phyloP scores from a whole-genome alignment of 257 asterid genomes.

The Voacanga thouarsii region DNA sequence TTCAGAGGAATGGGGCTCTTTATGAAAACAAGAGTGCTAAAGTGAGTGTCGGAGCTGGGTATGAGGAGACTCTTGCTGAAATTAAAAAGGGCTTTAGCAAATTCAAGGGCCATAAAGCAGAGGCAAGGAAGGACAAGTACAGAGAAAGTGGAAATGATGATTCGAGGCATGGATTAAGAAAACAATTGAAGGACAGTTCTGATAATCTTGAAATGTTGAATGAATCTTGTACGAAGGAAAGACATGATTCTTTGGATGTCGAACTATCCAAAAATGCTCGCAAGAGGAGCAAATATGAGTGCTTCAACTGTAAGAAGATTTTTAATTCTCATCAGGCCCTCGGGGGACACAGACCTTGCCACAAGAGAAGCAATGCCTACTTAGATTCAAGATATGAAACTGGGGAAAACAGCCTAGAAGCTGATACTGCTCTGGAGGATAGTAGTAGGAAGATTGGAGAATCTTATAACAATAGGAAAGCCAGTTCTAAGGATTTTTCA shows the following conservation, averaged over 20 bases:
- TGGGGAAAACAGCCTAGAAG: constrained; percentile 63
- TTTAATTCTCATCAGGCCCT: constrained; percentile 89
- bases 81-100: constrained; percentile 27
- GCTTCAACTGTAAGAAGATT: constrained; percentile 77
- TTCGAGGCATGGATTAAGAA: constrained; percentile 37
- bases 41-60: constrained; percentile 22
- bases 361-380: constrained; percentile 41
- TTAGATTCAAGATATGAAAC: constrained; percentile 50
- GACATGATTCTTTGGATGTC: constrained; percentile 28
- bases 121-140: constrained; percentile 15
- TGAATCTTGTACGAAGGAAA: constrained; percentile 30
- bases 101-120: constrained; percentile 25
- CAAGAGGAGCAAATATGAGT: constrained; percentile 71
- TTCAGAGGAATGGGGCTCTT: constrained; percentile 22
- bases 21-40: constrained; percentile 26
- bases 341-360: constrained; percentile 97
- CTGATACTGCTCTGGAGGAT: constrained; percentile 28
- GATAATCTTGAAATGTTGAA: constrained; percentile 33
- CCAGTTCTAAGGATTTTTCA: constrained; percentile 35
- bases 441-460: constrained; percentile 33
- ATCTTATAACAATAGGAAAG: constrained; percentile 34
- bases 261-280: constrained; percentile 25
- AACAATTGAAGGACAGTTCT: constrained; percentile 31
- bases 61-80: constrained; percentile 32
- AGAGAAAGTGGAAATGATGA: constrained; percentile 29